Evolutionary conservation across 208 protist genomes (phyloP).

Genomic region (Leishmania aethiopica): DNA sequence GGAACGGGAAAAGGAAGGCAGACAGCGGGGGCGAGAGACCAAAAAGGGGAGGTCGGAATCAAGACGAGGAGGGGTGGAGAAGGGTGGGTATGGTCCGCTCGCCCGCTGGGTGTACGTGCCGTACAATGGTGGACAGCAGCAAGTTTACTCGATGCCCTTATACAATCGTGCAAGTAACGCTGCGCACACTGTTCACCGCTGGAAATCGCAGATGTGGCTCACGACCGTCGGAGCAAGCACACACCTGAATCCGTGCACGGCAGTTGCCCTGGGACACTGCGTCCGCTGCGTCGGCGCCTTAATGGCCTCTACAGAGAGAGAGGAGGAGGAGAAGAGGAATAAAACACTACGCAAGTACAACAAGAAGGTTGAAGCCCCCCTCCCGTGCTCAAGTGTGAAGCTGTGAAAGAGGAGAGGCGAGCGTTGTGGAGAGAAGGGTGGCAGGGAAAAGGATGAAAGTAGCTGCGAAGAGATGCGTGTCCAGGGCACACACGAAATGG

Average conservation of each 20-base stretch:
- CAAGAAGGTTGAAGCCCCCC: background rate
- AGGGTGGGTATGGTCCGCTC: background rate
- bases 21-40: background rate
- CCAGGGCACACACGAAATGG: background rate
- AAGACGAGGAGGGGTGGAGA: background rate
- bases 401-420: background rate
- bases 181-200: background rate
- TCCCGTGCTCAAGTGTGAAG: background rate
- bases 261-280: background rate
- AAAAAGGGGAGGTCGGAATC: background rate
- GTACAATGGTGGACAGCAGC: background rate
- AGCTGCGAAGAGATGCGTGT: background rate
- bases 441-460: background rate
- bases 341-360: background rate
- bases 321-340: too few species aligned
- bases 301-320: slow-evolving; percentile 1
- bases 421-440: background rate
- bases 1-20: background rate
- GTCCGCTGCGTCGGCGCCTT: background rate
- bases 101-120: background rate
- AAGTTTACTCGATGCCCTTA: background rate
- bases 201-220: background rate
- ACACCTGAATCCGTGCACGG: background rate
- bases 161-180: background rate
- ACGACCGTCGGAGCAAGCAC: background rate